Conservation (phyloP, 805 yeast species). For the Barnettozyma botsteinii region DNA sequence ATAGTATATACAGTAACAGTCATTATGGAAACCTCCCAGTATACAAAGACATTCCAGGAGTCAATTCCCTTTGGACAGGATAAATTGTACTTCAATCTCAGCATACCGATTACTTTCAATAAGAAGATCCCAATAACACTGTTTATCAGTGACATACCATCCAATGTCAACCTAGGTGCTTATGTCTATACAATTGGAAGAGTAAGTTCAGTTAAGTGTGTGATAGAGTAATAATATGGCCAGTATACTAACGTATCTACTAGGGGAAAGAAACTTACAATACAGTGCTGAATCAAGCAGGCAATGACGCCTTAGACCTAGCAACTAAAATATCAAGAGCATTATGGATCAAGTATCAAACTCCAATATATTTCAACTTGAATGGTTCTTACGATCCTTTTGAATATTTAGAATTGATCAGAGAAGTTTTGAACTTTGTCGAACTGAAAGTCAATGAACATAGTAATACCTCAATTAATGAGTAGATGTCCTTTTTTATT, state of each 20-base stretch:
- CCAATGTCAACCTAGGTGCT: conserved; percentile 32
- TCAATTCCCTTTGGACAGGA: conserved; percentile 12
- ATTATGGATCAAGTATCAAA: conserved; percentile 33
- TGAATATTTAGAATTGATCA: conserved; percentile 28
- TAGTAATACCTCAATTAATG: too few relatives aligned
- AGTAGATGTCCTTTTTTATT: too few relatives aligned
- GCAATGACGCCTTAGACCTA: conserved; percentile 36
- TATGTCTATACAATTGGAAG: conserved; percentile 39
- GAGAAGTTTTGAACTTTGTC: conserved; percentile 26
- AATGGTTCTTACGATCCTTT: conserved; percentile 34
- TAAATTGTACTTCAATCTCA: conserved; percentile 12
- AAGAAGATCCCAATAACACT: conserved; percentile 31
- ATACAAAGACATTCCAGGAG: conserved; percentile 8
- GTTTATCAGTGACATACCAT: conserved; percentile 30
- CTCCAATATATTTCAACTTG: conserved; percentile 41
- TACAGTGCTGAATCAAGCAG: conserved; percentile 36
- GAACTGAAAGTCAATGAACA: conserved; percentile 15
- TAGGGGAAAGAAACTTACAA: conserved; percentile 30
- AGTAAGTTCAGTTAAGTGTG: conserved; percentile 15
- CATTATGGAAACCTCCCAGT: too few relatives aligned
- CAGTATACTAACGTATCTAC: conserved; percentile 1
- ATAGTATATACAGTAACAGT: too few relatives aligned
- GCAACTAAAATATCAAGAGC: conserved; percentile 37
- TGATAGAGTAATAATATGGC: neutral
- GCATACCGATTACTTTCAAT: conserved; percentile 12